These are phyloP conservation scores for Colletotrichum sansevieriae DNA, from an alignment of 2,329 filamentous ascomycete species.

Conservation along the genomic window DNA sequence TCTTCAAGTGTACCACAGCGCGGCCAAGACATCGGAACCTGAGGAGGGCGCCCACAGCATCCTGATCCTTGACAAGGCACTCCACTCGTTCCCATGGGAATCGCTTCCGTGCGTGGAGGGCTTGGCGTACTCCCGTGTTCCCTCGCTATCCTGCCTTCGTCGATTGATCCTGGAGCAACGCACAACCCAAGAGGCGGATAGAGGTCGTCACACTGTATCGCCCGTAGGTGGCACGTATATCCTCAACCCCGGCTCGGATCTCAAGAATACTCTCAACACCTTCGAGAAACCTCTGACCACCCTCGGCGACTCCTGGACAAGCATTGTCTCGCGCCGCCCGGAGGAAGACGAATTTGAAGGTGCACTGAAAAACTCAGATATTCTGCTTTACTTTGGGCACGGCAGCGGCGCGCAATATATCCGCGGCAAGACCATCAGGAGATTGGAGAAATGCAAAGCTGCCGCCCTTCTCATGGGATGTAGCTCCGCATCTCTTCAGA, in stretches of 20 bases:
- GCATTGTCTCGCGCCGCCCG: conserved; percentile 77
- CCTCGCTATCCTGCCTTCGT: conserved; percentile 85
- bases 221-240: conserved; percentile 77
- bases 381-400: conserved; percentile 96
- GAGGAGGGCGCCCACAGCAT: conserved; percentile 77
- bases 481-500: conserved; percentile 83
- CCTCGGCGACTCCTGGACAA: conserved; percentile 78
- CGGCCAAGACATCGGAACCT: conserved; percentile 55
- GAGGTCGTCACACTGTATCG: conserved; percentile 58
- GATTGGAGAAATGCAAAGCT: conserved; percentile 79
- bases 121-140: conserved; percentile 86
- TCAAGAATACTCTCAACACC: conserved; percentile 81
- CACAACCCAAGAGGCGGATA: conserved; percentile 20
- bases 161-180: conserved; percentile 75
- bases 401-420: conserved; percentile 96
- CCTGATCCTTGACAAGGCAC: conserved; percentile 88
- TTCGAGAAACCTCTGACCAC: conserved; percentile 76
- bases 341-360: conserved; percentile 82
- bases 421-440: conserved; percentile 83
- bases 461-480: conserved; percentile 94
- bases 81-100: conserved; percentile 96
- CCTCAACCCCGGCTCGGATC: conserved; percentile 88
- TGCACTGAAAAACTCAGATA: conserved; percentile 74
- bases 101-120: conserved; percentile 87
- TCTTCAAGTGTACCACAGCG: conserved; percentile 80